Evolutionary conservation across 306 rosid genomes (phyloP), one percentile per base, ranked within the genome.

Genomic region (Cajanus cajan): DNA sequence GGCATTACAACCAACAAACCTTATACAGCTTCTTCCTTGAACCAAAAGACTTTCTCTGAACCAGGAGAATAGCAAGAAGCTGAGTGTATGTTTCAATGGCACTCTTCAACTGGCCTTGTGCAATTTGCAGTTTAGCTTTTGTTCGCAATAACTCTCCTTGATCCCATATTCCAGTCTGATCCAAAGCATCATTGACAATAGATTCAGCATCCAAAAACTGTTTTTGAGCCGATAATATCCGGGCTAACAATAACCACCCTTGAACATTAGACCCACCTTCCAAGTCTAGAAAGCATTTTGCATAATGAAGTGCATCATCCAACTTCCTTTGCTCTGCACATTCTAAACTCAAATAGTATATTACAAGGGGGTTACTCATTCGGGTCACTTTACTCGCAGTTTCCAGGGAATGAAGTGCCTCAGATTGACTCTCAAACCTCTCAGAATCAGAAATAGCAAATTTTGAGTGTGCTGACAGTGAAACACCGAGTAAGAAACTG

Each of bases 91-190:
- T 93, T 19, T 85, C 92, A 71, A 89, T 80, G 80, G 96, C 97
- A 78, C 86, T 80, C 72, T 68, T 87, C 66, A 96, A 80, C 77
- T 84, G 88, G 74, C 90, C 96, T 83, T 93, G 96, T 0, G 91
- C 93, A 68, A 86, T 75, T 84, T 87, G 87, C 78, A 96, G 88
- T 85, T 93, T 93, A 52, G 97, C 99, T 89, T 91, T 96, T 48
- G 94, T 91, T 73, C 88, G 85, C 86, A 93, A 84, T 75, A 91
- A 72, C 64, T 86, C 88, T 70, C 94, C 97, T 89, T 89, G 98
- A 71, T 96, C 96, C 99, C 99, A 96, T 85, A 83, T 91, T 68
- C 89, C 94, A 28, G 97, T 90, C 83, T 90, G 93, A 79, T 93
- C 93, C 87, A 96, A 84, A 81, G 98, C 98, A 82, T 91, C 90